Evolutionary conservation across 73 alveolate genomes (phyloP), one percentile per base, ranked within the genome.

Genomic region (Paramecium octaurelia): DNA sequence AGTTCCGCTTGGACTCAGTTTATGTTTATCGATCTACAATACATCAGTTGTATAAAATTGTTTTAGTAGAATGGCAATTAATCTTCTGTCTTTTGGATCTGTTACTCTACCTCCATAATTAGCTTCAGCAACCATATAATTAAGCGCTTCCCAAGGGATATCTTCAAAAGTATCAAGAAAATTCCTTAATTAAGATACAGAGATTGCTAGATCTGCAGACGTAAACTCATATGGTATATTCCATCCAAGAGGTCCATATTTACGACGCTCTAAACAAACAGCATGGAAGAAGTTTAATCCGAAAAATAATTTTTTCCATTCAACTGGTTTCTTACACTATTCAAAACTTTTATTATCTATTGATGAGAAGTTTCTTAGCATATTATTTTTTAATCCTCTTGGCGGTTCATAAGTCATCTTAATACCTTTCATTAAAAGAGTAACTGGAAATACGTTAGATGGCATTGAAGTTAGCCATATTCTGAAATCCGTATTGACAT

Each of bases 41-140:
- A 99, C 96, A 92, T 96, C 98, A 24, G 97, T 96, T 48, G 98
- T 96, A 95, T 99, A 99, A 96, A 97, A 98, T 92, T 98, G 99
- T 94, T 93, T 73, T 50, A 97, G 94, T 21, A 98, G 87, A 83
- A 94, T 93, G 77, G 96, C 96, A 40, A 98, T 97, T 80, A 96
- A 87, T 89, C 99, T 96, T 93, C 99, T 94, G 92, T 99, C 99
- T 96, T 97, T 98, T 27, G 99, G 99, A 95, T 99, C 99, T 20
- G 99, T 99, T 16, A 99, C 99, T 93, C 99, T 97, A 38, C 99
- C 99, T 16, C 99, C 99, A 93, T 99, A 99, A 94, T 99, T 99
- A 48, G 99, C 99, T 93, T 99, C 99, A 18, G 99, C 99, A 76
- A 97, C 99, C 99, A 99, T 99, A 95, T 99, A 99, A 85, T 95